Conservation (phyloP, 179 eudicot species). For the Drosera spatulata region DNA sequence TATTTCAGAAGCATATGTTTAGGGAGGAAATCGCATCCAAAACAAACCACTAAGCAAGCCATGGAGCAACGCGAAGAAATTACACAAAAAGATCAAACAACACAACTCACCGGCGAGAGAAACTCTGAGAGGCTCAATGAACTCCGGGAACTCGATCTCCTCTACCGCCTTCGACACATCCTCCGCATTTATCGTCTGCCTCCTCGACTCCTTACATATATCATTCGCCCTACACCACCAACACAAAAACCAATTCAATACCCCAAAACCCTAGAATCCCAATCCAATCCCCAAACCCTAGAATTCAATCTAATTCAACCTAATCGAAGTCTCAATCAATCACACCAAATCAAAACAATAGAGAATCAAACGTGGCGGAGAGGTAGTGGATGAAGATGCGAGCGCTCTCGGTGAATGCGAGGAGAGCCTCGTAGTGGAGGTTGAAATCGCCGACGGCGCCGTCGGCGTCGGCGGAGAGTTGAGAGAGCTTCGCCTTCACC, state of each 20-base stretch:
- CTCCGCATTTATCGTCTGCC: conserved; percentile 85
- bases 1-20: too few species aligned
- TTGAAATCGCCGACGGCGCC: conserved; percentile 41
- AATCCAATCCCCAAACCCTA: too few species aligned
- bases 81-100: background rate
- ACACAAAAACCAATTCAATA: background rate
- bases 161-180: conserved; percentile 82
- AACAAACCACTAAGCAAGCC: too few species aligned
- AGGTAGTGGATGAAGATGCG: conserved; percentile 92
- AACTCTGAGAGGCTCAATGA: conserved; percentile 58
- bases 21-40: too few species aligned
- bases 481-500: conserved; percentile 76
- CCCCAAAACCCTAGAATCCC: too few species aligned
- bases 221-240: conserved; percentile 66
- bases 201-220: conserved; percentile 65
- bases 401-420: conserved; percentile 59
- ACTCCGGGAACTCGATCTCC: conserved; percentile 79
- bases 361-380: conserved; percentile 58
- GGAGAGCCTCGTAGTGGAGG: conserved; percentile 53
- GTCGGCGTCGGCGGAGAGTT: conserved; percentile 29
- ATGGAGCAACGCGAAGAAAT: too few species aligned
- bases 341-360: background rate
- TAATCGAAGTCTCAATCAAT: too few species aligned
- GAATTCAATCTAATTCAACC: too few species aligned
- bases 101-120: conserved; percentile 51